Evolutionary conservation across 179 eudicot species (phyloP), one percentile per base, ranked within the genome.

Genomic region (Spergularia azorica): DNA sequence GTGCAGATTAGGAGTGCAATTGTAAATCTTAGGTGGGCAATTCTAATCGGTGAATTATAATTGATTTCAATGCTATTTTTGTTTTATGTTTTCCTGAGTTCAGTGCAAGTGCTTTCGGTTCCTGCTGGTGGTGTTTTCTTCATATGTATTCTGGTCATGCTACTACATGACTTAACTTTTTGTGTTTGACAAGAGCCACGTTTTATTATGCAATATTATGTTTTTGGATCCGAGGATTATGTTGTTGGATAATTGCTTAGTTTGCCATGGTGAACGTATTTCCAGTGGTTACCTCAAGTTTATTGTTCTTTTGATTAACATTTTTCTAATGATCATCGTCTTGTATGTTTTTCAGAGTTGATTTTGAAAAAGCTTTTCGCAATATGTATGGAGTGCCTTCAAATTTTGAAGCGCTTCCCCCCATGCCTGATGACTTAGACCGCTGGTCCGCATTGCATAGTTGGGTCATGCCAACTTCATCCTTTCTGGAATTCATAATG

Each of bases 391-490:
- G 86, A 52, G 85, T 95, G 86, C 92, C 99, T 63, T 74, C 85
- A 74, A 83, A 81, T 73, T 77, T 87, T 65, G 94, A 89, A 75
- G 95, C 92, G 66, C 99, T 95, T 80, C 99, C 97, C 48, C 97
- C 97, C 64, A 93, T 95, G 97, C 97, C 99, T 51, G 92, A 88
- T 76, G 97, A 88, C 85, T 94, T 91, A 48, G 97, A 89, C 76
- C 90, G 81, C 79, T 95, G 99, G 97, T 89, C 93, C 76, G 88
- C 97, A 52, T 82, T 93, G 77, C 94, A 95, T 78, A 88, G 99
- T 79, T 95, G 99, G 99, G 97, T 89, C 82, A 95, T 95, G 99
- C 95, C 99, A 58, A 93, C 99, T 77, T 87, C 97, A 77, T 95
- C 99, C 81, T 95, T 93, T 86, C 86, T 93, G 16, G 99, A 95